These are phyloP conservation scores for Amoebophrya sp. DNA, from an alignment of 169 alveolate genomes.

Conservation along the genomic window DNA sequence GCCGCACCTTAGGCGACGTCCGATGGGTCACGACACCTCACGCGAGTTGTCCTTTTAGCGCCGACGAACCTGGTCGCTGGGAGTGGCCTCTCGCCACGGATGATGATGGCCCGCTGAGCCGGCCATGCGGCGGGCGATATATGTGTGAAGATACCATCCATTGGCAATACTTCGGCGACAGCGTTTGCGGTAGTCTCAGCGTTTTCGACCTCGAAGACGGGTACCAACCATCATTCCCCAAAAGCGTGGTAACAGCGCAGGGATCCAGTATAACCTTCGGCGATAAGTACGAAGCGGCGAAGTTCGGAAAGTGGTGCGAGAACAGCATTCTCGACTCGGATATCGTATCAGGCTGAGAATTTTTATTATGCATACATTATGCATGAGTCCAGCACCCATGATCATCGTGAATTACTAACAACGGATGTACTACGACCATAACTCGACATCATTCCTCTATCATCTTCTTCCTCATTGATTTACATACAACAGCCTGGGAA, in stretches of 20 bases:
- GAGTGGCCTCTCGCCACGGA: background rate
- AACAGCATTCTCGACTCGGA: background rate
- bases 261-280: background rate
- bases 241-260: background rate
- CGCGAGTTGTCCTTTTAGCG: background rate
- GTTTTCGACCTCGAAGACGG: slow-evolving; percentile 2
- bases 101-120: background rate
- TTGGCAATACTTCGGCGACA: background rate
- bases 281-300: background rate
- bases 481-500: no score
- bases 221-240: background rate
- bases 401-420: no score
- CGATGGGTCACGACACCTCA: background rate
- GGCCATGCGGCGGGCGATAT: slow-evolving; percentile 9
- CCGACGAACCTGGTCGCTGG: background rate
- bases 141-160: background rate
- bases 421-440: no score
- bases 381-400: no score
- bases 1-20: background rate
- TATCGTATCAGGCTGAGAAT: no score
- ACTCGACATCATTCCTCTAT: no score
- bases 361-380: no score
- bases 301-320: background rate
- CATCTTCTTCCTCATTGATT: no score
- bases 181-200: background rate